Evolutionary conservation across 2,329 filamentous ascomycete genomes (phyloP).

Genomic region (Beauveria medogensis): DNA sequence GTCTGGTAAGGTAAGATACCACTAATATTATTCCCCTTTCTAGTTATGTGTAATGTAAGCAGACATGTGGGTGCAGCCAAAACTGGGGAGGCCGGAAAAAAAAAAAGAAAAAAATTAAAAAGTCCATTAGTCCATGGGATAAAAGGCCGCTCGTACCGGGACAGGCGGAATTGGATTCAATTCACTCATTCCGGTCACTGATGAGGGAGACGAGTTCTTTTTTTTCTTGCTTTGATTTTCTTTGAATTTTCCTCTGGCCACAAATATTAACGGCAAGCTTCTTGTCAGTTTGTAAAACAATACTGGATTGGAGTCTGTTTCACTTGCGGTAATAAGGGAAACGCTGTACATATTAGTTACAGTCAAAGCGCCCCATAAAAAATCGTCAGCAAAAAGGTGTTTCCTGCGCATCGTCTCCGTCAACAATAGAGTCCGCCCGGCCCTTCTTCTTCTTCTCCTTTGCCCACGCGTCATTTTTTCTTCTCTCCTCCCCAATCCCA

Average conservation of each 20-base stretch:
- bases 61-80: neutral
- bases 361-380: conserved; percentile 2
- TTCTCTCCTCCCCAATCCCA: neutral
- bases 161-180: neutral
- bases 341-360: neutral
- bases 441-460: neutral
- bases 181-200: neutral
- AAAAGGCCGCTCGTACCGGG: neutral
- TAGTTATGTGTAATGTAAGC: neutral
- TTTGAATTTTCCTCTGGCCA: too few species aligned
- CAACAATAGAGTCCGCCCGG: neutral
- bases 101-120: too few species aligned
- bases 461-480: neutral
- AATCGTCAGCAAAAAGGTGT: neutral
- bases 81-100: neutral
- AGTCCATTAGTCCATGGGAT: neutral
- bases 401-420: neutral
- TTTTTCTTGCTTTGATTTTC: neutral
- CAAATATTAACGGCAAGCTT: too few species aligned
- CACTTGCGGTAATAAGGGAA: neutral
- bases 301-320: neutral
- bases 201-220: too few species aligned
- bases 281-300: neutral
- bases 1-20: too few species aligned
- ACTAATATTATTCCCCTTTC: neutral